Base-by-base conservation (phyloP, 108 stramenopile genomes). In the Aurantiochytrium sp. region DNA sequence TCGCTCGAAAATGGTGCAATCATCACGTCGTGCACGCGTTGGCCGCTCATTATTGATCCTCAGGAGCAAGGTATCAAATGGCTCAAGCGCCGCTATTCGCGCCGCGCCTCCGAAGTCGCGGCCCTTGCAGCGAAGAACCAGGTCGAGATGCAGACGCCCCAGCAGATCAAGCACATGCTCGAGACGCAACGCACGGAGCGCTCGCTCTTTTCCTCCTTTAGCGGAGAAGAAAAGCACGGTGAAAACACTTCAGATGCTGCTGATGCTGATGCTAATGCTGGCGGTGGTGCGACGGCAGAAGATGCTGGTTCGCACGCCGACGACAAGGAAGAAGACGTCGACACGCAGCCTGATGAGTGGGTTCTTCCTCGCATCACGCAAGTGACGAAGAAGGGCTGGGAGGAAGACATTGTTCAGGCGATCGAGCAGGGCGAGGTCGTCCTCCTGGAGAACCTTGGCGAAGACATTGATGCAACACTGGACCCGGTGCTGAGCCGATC, bases 1-100 rank as follows among this genome's bases (percentile, higher is more conserved):
- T 95, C 95, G 5, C 89, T 96, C 23, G 96, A 97, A 89, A 97
- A 97, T 90, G 97, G 97, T 47, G 93, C 96, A n/a, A 95, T 97
- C 58, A 96, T 96, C 89, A 94, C 88, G 44, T 95, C 94, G 71
- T 96, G 96, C 92, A 95, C 96, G 76, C 94, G 97, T n/a, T 96
- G 96, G 96, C 96, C 96, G 5, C 87, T 96, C 60, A 89, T 96
- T 25, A 95, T 96, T 49, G 95, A 95, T 89, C 96, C 95, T 60
- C 95, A 95, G 89, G 91, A 90, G 58, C 96, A 97, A 91, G 97
- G 95, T 8, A 96, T 97, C 91, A 97, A 97, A 88, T 97, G 97
- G 97, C 95, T 97, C 60, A 93, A 93, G 23, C 18, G 25, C 18
- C 47, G 90, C n/a, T 88, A 60, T 23, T 43, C 76, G 8, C 76